These are phyloP conservation scores for Dittrichia graveolens DNA, from an alignment of 129 eudicot genomes.

Conservation along the genomic window DNA sequence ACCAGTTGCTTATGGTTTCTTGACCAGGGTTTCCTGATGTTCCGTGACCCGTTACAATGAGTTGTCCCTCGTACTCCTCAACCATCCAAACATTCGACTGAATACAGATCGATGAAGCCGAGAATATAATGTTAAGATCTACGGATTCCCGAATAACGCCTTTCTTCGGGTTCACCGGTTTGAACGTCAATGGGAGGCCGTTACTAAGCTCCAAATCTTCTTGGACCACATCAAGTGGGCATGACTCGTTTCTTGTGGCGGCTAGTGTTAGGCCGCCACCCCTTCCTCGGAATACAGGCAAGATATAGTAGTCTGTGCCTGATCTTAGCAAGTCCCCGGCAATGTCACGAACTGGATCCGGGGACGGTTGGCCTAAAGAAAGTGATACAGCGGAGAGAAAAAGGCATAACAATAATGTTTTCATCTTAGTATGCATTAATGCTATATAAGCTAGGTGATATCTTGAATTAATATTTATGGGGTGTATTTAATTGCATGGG, in stretches of 20 bases:
- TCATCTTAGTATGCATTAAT: slow-evolving; percentile 23
- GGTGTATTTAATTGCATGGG: slow-evolving; percentile 10
- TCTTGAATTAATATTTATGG: neutral
- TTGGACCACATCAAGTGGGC: slow-evolving; percentile 59
- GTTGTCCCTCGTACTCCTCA: slow-evolving; percentile 34
- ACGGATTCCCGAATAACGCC: slow-evolving; percentile 52
- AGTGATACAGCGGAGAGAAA: slow-evolving; percentile 30
- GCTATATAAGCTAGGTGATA: neutral
- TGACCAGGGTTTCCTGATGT: slow-evolving; percentile 53
- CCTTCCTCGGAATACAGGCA: slow-evolving; percentile 57
- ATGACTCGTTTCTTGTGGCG: slow-evolving; percentile 36
- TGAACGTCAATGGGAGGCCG: slow-evolving; percentile 49
- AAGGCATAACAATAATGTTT: slow-evolving; percentile 26
- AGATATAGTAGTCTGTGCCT: slow-evolving; percentile 47
- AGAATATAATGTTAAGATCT: slow-evolving; percentile 54
- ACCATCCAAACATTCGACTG: slow-evolving; percentile 55
- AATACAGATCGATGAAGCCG: slow-evolving; percentile 35
- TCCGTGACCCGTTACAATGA: slow-evolving; percentile 40
- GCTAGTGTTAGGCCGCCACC: slow-evolving; percentile 61
- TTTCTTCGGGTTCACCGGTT: slow-evolving; percentile 42
- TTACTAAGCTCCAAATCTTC: slow-evolving; percentile 30
- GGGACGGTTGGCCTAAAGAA: slow-evolving; percentile 34
- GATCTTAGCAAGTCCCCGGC: slow-evolving; percentile 44
- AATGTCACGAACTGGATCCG: slow-evolving; percentile 51
- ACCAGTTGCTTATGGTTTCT: slow-evolving; percentile 50